phyloP scores from a whole-genome alignment of 2,329 filamentous ascomycete species.

The Penicillium sp. region DNA sequence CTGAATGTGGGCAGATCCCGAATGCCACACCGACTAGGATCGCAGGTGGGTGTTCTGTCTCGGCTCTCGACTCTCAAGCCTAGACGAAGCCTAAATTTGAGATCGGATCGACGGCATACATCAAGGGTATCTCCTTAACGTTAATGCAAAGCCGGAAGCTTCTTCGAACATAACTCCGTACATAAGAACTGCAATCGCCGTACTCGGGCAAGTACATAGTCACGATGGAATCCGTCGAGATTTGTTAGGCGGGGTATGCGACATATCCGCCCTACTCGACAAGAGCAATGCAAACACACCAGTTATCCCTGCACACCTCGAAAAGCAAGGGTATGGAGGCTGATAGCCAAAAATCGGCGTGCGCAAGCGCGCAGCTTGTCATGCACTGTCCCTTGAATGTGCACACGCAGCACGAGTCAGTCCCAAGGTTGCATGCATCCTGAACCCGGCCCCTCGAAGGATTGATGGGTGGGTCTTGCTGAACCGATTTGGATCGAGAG shows the following conservation, averaged over 20 bases:
- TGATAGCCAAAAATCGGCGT: not conserved
- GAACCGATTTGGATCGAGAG: slow-evolving; percentile 6
- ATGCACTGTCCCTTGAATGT: not conserved
- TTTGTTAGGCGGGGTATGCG: not conserved
- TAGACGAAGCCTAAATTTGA: not conserved
- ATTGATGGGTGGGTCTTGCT: not conserved
- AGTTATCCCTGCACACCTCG: not conserved
- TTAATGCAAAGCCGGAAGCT: not conserved
- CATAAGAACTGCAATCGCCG: not conserved
- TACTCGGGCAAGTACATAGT: not conserved
- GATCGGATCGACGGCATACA: not conserved
- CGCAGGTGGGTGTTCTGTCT: not conserved
- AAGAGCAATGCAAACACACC: not conserved
- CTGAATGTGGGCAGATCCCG: not conserved
- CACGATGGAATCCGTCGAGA: not conserved
- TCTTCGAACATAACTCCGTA: not conserved
- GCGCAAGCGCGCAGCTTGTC: not conserved
- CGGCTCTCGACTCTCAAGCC: too few species aligned
- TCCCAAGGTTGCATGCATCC: not conserved
- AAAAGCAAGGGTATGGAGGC: not conserved
- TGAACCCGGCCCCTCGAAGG: not conserved
- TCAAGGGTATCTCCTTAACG: not conserved
- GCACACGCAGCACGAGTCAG: not conserved
- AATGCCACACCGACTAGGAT: not conserved
- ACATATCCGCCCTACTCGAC: not conserved